A percentile compares a stretch with the other conserved stretches of the same genome.
Evolutionary conservation across 2,329 filamentous ascomycete species (phyloP).

Genomic region (Xylariaceae sp.): DNA sequence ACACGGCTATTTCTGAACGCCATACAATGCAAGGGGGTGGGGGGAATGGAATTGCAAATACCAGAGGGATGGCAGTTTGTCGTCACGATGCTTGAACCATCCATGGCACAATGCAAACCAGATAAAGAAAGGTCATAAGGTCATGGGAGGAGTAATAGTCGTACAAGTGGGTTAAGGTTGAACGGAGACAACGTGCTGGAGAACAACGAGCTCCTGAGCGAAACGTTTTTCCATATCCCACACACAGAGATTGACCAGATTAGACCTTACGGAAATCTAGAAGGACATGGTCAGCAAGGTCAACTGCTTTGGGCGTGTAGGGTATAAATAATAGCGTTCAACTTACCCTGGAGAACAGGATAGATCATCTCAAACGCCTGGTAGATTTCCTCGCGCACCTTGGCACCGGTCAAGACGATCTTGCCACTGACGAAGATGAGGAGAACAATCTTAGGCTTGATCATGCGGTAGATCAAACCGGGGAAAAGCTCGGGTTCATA

Average conservation of each 20-base stretch:
- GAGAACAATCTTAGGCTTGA: constrained; percentile 98
- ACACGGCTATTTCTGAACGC: constrained; percentile 42
- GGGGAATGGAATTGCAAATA: constrained; percentile 31
- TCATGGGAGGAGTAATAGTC: constrained; percentile 26
- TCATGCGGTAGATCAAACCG: constrained; percentile 99
- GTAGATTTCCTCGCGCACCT: constrained; percentile 97
- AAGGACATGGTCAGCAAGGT: background rate
- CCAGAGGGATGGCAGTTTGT: constrained; percentile 4
- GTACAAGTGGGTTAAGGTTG: background rate
- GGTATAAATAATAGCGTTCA: background rate
- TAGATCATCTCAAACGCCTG: constrained; percentile 97
- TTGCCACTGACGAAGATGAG: constrained; percentile 98
- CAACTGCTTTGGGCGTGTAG: background rate
- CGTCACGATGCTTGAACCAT: background rate
- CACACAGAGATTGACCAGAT: constrained; percentile 4
- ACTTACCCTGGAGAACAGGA: constrained; percentile 80
- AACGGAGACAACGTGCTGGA: constrained; percentile 4
- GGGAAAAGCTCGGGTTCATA: constrained; percentile 99
- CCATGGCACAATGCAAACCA: constrained; percentile 15
- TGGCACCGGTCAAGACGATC: constrained; percentile 95
- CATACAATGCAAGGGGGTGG: constrained; percentile 49
- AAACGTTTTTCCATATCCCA: background rate
- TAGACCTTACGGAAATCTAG: constrained; percentile 56
- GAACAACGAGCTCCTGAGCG: background rate
- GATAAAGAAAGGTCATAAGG: constrained; percentile 29